A percentile compares a stretch with the other conserved stretches of the same genome.
phyloP scores from a whole-genome alignment of 129 eudicot genomes.

The Saussurea involucrata region DNA sequence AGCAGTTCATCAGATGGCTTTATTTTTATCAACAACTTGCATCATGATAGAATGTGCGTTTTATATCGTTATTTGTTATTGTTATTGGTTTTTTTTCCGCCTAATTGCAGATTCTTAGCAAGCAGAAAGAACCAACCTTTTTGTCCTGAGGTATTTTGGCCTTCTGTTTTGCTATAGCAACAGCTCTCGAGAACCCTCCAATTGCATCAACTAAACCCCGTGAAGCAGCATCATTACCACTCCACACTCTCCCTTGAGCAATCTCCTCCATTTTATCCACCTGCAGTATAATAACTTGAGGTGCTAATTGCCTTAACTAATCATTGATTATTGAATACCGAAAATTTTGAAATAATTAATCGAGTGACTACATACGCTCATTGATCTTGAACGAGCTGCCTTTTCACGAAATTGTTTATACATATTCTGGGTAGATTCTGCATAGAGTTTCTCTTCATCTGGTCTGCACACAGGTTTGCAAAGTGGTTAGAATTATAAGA shows the following conservation, averaged over 20 bases:
- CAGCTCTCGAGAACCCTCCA: slow-evolving; percentile 84
- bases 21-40: neutral
- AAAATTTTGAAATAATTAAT: neutral
- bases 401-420: slow-evolving; percentile 74
- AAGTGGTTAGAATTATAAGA: neutral
- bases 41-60: neutral
- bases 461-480: slow-evolving; percentile 41
- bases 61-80: neutral
- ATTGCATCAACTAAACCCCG: slow-evolving; percentile 89
- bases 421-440: slow-evolving; percentile 52
- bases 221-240: slow-evolving; percentile 76
- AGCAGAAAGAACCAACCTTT: slow-evolving; percentile 38
- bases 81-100: too few species aligned
- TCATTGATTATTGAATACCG: too few species aligned
- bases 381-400: slow-evolving; percentile 88
- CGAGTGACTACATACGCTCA: slow-evolving; percentile 52
- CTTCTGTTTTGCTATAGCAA: slow-evolving; percentile 92
- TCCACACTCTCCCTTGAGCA: slow-evolving; percentile 99
- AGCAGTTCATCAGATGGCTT: too few species aligned
- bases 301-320: neutral
- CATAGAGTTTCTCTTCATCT: slow-evolving; percentile 85
- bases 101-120: neutral
- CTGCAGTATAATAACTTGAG: slow-evolving; percentile 33
- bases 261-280: slow-evolving; percentile 89
- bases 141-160: slow-evolving; percentile 65